Base-by-base conservation (phyloP, 176 grass and related monocot species). In the Avena insularis region DNA sequence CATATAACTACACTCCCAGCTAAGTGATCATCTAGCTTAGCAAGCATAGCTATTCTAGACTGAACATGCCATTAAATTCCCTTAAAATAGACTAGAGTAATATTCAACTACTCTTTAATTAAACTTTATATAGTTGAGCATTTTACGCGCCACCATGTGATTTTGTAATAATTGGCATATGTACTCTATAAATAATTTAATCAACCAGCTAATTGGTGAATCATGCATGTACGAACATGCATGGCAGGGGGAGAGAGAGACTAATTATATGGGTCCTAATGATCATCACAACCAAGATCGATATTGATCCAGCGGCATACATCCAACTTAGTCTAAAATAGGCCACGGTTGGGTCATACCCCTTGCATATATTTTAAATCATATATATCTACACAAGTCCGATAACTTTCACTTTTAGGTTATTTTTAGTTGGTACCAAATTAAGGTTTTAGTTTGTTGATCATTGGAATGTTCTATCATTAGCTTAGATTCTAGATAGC, bases 271-370 rank as follows among this genome's bases (percentile, higher is more conserved):
- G 79, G 73, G 19, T 36, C 10, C 40, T 71, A 38, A 71, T 78
- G 60, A 86, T 86, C 59, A 86, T 84, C 55, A 79, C 47, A 92
- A 89, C 83, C 72, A 92, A 89, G 90, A 79, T 83, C 4, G 53
- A 55, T 79, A 85, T 71, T 71, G 19, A 71, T 85, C 79, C 71
- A 62, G 48, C 73, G 72, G 72, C n/a, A 91, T 85, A 78, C 77
- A 89, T 82, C 71, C 82, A 85, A 88, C 68, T 86, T 82, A 78
- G 85, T 80, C 70, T 69, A 36, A 84, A 84, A 84, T 60, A 56
- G 57, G 85, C 80, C 81, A 78, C 57, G 73, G 33, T 78, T 73
- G 84, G 72, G 89, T 86, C 79, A 72, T 62, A 82, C 51, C 53
- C 20, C 71, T 76, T 86, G 54, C 16, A 4, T 14, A 83, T 90